Evolutionary conservation across 2,329 filamentous ascomycete genomes (phyloP).

Genomic region (Penicillium freii): DNA sequence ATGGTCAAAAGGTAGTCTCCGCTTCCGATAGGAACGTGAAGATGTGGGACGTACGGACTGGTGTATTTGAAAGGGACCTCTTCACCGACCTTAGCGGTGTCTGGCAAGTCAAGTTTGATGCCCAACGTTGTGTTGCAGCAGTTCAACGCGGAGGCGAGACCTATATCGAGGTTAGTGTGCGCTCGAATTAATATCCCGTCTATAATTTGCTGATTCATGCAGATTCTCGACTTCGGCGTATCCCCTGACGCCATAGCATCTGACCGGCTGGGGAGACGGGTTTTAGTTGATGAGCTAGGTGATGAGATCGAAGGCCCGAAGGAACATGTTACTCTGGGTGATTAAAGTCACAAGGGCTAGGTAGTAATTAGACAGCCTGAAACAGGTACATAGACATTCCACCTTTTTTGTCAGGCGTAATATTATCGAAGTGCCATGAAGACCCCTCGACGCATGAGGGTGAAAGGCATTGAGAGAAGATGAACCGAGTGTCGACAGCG

Average conservation of each 20-base stretch:
- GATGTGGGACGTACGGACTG: slow-evolving; percentile 95
- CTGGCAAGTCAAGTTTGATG: slow-evolving; percentile 98
- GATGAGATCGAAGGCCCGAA: background rate
- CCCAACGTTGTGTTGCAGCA: slow-evolving; percentile 88
- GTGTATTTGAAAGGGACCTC: slow-evolving; percentile 87
- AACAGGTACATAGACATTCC: background rate
- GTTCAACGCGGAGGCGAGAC: slow-evolving; percentile 90
- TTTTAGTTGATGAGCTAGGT: slow-evolving; percentile 47
- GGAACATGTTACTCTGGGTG: background rate
- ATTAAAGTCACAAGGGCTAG: background rate
- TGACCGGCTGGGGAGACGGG: slow-evolving; percentile 74
- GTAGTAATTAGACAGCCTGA: background rate
- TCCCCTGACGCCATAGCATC: slow-evolving; percentile 78
- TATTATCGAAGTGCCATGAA: background rate
- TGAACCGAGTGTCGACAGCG: too few relatives aligned
- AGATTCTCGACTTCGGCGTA: slow-evolving; percentile 94
- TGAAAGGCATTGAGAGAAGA: background rate
- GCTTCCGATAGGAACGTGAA: slow-evolving; percentile 94
- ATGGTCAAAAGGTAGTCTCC: slow-evolving; percentile 92
- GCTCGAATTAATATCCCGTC: background rate
- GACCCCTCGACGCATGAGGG: background rate
- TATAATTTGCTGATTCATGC: slow-evolving; percentile 41
- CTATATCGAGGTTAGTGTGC: slow-evolving; percentile 79
- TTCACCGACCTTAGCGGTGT: slow-evolving; percentile 93
- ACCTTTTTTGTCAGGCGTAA: background rate